Conservation (phyloP, 352 stramenopile genomes). For the Pythium pyrilobum region DNA sequence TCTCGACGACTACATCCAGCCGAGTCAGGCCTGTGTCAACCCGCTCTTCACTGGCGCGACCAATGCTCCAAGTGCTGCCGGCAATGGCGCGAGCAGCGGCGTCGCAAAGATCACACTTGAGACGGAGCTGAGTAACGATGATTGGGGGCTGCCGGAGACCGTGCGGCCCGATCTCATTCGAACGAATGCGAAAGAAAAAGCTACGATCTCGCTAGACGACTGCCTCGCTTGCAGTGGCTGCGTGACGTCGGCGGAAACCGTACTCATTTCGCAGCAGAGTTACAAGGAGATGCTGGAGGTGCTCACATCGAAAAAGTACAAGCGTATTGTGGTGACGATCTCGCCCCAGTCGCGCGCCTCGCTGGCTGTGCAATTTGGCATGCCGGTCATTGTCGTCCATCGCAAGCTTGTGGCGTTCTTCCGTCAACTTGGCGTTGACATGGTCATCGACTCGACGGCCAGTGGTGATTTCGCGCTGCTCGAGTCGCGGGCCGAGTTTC, state of each 20-base stretch:
- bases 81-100: slow-evolving; percentile 14
- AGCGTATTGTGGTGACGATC: slow-evolving; percentile 80
- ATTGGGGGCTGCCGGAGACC: slow-evolving; percentile 36
- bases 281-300: slow-evolving; percentile 83
- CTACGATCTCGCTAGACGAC: slow-evolving; percentile 94
- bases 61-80: slow-evolving; percentile 1
- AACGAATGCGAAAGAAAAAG: slow-evolving; percentile 71
- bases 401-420: slow-evolving; percentile 77
- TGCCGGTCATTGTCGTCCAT: slow-evolving; percentile 62
- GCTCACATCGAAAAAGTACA: slow-evolving; percentile 36
- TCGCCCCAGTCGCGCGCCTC: slow-evolving; percentile 87
- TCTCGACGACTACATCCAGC: slow-evolving; percentile 93
- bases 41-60: slow-evolving; percentile 80
- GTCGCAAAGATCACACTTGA: slow-evolving; percentile 74
- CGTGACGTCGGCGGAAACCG: slow-evolving; percentile 97
- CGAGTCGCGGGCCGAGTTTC: slow-evolving; percentile 89
- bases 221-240: slow-evolving; percentile 97
- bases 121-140: slow-evolving; percentile 56
- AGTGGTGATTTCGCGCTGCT: slow-evolving; percentile 91
- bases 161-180: slow-evolving; percentile 77
- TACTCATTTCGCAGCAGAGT: slow-evolving; percentile 96
- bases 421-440: slow-evolving; percentile 76
- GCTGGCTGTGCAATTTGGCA: slow-evolving; percentile 72
- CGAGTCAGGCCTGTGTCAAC: slow-evolving; percentile 92
- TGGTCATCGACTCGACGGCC: slow-evolving; percentile 91